Evolutionary conservation across 441 rosid species (phyloP).

Genomic region (Adansonia gregorii): DNA sequence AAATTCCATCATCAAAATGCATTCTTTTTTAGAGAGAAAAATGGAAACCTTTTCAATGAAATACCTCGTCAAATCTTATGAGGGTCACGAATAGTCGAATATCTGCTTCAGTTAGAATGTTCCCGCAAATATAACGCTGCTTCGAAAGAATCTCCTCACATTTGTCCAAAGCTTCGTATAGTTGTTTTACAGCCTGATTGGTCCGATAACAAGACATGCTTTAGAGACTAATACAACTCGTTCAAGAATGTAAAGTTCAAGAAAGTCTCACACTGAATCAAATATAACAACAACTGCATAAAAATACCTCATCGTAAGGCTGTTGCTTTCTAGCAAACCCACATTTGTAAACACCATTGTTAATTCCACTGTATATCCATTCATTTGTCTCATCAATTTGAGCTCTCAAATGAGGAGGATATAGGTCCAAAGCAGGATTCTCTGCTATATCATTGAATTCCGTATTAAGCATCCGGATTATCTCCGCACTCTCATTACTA

Average conservation of each 20-base stretch:
- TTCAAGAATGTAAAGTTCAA: slow-evolving; percentile 11
- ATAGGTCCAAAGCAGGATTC: slow-evolving; percentile 70
- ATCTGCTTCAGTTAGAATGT: slow-evolving; percentile 70
- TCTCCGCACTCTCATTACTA: slow-evolving; percentile 80
- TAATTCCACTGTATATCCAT: slow-evolving; percentile 73
- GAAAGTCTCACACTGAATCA: not conserved
- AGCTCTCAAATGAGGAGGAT: slow-evolving; percentile 59
- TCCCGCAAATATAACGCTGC: slow-evolving; percentile 76
- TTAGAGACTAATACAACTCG: not conserved
- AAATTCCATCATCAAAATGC: slow-evolving; percentile 3
- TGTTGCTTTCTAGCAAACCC: slow-evolving; percentile 86
- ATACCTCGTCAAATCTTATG: slow-evolving; percentile 92
- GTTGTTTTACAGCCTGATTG: slow-evolving; percentile 62
- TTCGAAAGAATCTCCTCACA: slow-evolving; percentile 76
- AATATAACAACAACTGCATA: not conserved
- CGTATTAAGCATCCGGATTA: slow-evolving; percentile 74
- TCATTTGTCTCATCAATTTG: slow-evolving; percentile 68
- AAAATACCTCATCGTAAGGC: slow-evolving; percentile 79
- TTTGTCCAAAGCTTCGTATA: slow-evolving; percentile 76
- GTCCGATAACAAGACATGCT: slow-evolving; percentile 16
- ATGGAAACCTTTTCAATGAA: slow-evolving; percentile 5
- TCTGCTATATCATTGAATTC: slow-evolving; percentile 80
- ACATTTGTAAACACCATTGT: slow-evolving; percentile 86
- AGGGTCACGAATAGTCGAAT: slow-evolving; percentile 81
- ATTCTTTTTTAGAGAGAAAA: not conserved